Base-by-base conservation (phyloP, 768 basidiomycete genomes). In the Pleurotus salmoneostramineus region DNA sequence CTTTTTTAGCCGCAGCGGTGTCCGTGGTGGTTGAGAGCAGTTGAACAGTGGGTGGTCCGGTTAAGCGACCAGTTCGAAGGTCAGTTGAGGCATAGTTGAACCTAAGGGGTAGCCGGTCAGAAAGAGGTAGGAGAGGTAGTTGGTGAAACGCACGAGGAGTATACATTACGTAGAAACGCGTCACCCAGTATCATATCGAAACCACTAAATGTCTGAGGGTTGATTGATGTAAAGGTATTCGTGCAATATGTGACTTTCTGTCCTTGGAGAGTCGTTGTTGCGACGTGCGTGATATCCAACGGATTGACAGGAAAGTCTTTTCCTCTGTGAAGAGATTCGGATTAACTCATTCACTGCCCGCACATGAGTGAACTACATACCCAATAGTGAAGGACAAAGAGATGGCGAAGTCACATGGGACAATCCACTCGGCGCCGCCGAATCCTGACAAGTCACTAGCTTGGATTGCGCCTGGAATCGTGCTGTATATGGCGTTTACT, bases 171-270 rank as follows among this genome's bases (percentile, higher is more conserved):
- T 87, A 87, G 69, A 72, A 89, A 89, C 5, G 82, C 77, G 85
- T 89, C 89, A 56, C 89, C 89, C 45, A 90, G 74, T 44, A 90
- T 79, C 67, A 86, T 79, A 64, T 89, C 88, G 60, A 77, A 89
- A 10, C 76, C 71, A 10, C 77, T 79, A 58, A 79, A 72, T 61
- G 77, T 78, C 32, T 65, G 12, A 6, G 12, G 62, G 50, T 71
- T 64, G 7, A 77, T 6, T 8, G 8, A 76, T 14, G 60, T 57
- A n/a, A 68, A 61, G 49, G 74, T 64, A 11, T 66, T 59, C 10
- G 73, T 51, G 32, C 75, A 72, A 52, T 77, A 45, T 31, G 65
- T 56, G 40, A 66, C 56, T 10, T 75, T 75, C 33, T 74, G 15
- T n/a, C 37, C 37, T 8, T n/a, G 10, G n/a, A 40, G 68, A n/a